Base-by-base conservation (phyloP, 169 alveolate genomes). In the Neospora caninum region DNA sequence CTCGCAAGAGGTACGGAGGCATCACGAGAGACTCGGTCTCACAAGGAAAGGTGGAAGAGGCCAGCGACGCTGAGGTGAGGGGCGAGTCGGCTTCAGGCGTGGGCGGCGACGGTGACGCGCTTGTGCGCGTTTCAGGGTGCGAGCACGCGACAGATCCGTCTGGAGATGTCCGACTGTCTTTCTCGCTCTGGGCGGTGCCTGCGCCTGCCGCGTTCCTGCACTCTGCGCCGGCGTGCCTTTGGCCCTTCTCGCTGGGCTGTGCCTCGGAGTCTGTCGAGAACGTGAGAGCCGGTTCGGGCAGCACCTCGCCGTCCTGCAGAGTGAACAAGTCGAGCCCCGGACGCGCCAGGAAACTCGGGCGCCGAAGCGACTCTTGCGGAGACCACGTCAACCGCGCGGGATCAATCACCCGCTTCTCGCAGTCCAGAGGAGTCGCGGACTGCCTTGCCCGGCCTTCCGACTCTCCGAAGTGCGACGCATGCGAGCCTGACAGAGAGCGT, bases 281-380 rank as follows among this genome's bases (percentile, higher is more conserved):
- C 84, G 39, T 36, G 39, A 34, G 84, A 18, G 39, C 45, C 41
- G 39, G 84, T 22, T 18, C 84, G n/a, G 39, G 84, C 84, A 34
- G 43, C 84, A 10, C 42, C 84, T 73, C 84, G 49, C 42, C 84
- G 38, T n/a, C 84, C 34, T 69, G 41, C n/a, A 69, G 80, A 83
- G 69, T 9, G 39, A 20, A 13, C 10, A 10, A 45, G 42, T 58
- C 92, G 9, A 45, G 39, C 83, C 38, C 92, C 25, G 45, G 20
- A 10, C 39, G 54, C 88, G 54, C 43, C 38, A 34, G 67, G 67
- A 31, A 41, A 18, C 22, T 29, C 64, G 64, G 39, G 39, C 22
- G 34, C 67, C 64, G n/a, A 29, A 42, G 2, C 34, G 38, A 34
- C 88, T 82, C 88, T 13, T 25, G 64, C 7, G 88, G 88, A 10